These are phyloP conservation scores for Monosporascus sp. DNA, from an alignment of 2,329 filamentous ascomycete genomes.

Conservation along the genomic window DNA sequence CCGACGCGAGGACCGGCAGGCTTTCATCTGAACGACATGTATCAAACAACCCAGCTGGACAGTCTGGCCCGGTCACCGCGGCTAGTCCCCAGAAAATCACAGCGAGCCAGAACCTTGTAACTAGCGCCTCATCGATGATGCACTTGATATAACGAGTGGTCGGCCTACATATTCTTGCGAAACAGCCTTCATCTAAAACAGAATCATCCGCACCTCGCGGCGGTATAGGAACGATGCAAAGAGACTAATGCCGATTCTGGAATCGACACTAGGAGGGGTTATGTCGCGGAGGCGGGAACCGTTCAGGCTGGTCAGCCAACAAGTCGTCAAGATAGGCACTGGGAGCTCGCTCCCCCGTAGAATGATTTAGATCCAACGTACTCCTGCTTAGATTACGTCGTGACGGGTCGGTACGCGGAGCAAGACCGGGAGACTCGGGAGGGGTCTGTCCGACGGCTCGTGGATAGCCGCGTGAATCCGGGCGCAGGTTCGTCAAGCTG, in stretches of 20 bases:
- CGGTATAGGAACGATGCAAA: not conserved
- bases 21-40: too few species aligned
- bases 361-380: conserved; percentile 59
- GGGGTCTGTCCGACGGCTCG: conserved; percentile 48
- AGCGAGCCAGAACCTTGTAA: too few species aligned
- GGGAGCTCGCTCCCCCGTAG: conserved; percentile 67
- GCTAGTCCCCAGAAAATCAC: too few species aligned
- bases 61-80: too few species aligned
- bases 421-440: conserved; percentile 57
- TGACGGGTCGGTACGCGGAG: conserved; percentile 30
- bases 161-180: too few species aligned
- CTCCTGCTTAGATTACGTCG: conserved; percentile 52
- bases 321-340: conserved; percentile 89
- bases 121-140: too few species aligned
- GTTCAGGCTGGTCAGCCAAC: conserved; percentile 65
- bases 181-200: too few species aligned
- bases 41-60: too few species aligned
- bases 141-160: too few species aligned
- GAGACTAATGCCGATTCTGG: conserved; percentile 11
- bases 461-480: conserved; percentile 49
- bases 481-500: conserved; percentile 55
- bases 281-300: conserved; percentile 37
- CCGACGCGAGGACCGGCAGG: too few species aligned
- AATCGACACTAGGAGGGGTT: conserved; percentile 21
- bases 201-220: too few species aligned